Base-by-base conservation (phyloP, 2,329 filamentous ascomycete species). In the Alternaria longipes region DNA sequence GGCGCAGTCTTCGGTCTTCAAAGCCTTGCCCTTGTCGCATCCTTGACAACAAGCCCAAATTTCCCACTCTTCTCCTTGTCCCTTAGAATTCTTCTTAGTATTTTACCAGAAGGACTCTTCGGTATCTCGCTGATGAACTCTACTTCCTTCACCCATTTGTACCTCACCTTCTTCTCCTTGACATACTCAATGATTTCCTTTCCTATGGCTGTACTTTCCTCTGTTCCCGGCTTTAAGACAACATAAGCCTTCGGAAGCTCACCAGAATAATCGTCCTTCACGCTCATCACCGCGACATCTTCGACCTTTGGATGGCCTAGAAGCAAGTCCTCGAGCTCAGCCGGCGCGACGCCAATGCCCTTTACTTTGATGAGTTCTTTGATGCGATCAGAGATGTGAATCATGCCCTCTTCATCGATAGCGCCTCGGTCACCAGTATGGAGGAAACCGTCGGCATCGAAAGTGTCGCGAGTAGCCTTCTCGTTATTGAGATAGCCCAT, bases 321-420 rank as follows among this genome's bases (percentile, higher is more conserved):
- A n/a, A 90, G 74, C 3, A 86, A 69, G 64, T 89, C 86, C 68
- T 90, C 88, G 0, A 90, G 79, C 70, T 90, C 88, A 0, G 87
- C 87, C 0, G 88, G 88, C 7, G 87, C 85, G 8, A 89, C 85
- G 5, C 83, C 84, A 36, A 88, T 84, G 0, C 88, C 88, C 63
- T 89, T 89, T 9, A 90, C 87, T 71, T 90, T 90, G 75, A 90
- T 88, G 81, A 90, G 85, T 74, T 90, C 88, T 78, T 90, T 91
- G 72, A 90, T 86, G 0, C 87, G 82, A 68, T 90, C 87, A 1
- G 82, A 81, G 56, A 89, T 87, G 28, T 83, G 82, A 9, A 90
- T 79, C 64, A 87, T 80, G 0, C 85, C 87, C 59, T 88, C 82
- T 0, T 75, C 70, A 54, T 88, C 85, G 14, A 90, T 83, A 7